Conservation (phyloP, 164 flowering plant species). For the Houttuynia cordata region DNA sequence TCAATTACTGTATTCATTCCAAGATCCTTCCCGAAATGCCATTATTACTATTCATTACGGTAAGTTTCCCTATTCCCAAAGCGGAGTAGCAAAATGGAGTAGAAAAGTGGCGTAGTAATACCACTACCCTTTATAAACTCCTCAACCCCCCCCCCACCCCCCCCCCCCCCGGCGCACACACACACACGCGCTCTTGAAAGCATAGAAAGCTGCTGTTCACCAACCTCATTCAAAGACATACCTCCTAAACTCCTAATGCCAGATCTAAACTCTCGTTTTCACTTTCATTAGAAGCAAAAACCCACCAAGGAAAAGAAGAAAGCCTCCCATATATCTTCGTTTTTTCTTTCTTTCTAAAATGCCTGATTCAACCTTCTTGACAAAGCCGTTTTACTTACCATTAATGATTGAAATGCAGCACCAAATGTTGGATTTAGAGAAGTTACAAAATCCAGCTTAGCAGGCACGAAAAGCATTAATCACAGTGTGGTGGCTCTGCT, state of each 20-base stretch:
- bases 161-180: not conserved
- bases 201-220: not conserved
- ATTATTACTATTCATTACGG: not conserved
- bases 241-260: slow-evolving; percentile 1
- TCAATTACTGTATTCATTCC: not conserved
- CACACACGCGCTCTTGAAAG: not conserved
- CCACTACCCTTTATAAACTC: too few relatives aligned
- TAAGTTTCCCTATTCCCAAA: too few relatives aligned
- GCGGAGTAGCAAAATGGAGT: too few relatives aligned
- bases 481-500: not conserved
- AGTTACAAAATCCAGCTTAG: not conserved
- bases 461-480: not conserved
- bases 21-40: too few relatives aligned
- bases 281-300: slow-evolving; percentile 4
- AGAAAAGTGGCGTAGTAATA: too few relatives aligned
- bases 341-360: not conserved
- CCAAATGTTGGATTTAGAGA: not conserved
- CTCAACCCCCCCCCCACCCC: not conserved
- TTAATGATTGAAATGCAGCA: not conserved
- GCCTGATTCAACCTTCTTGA: not conserved
- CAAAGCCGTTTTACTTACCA: not conserved
- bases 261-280: not conserved
- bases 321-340: not conserved
- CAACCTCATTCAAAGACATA: not conserved
- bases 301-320: not conserved